Evolutionary conservation across 768 basidiomycete species (phyloP).

Genomic region (Naganishia vaughanmartiniae): DNA sequence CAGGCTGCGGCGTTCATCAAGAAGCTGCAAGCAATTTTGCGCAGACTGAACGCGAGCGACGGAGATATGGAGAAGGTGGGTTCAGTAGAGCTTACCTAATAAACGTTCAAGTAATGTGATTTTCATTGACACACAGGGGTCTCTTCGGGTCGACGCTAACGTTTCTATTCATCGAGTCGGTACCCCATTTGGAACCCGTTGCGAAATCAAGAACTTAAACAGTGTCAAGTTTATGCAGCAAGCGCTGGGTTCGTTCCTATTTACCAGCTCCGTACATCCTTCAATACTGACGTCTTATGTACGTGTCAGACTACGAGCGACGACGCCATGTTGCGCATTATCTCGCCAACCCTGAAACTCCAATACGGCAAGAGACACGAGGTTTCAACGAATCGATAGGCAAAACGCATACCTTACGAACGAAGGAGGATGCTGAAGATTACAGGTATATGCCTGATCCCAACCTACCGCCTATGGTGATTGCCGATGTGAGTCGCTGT

Average conservation of each 20-base stretch:
- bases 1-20: slow-evolving; percentile 85
- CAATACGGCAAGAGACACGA: slow-evolving; percentile 79
- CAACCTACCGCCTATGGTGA: slow-evolving; percentile 71
- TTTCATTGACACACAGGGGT: slow-evolving; percentile 63
- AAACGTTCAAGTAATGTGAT: slow-evolving; percentile 28
- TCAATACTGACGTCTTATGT: too few species aligned
- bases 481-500: slow-evolving; percentile 39
- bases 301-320: slow-evolving; percentile 68
- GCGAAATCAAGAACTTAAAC: slow-evolving; percentile 96
- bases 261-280: background rate
- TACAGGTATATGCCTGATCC: slow-evolving; percentile 97
- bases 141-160: slow-evolving; percentile 90
- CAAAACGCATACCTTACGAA: slow-evolving; percentile 75
- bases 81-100: background rate
- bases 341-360: slow-evolving; percentile 53
- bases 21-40: slow-evolving; percentile 72
- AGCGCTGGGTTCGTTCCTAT: slow-evolving; percentile 68
- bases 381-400: slow-evolving; percentile 80
- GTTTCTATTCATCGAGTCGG: slow-evolving; percentile 77
- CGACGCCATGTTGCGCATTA: slow-evolving; percentile 64
- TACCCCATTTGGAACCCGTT: slow-evolving; percentile 65
- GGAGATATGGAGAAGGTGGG: slow-evolving; percentile 93
- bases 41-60: slow-evolving; percentile 81
- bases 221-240: slow-evolving; percentile 77
- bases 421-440: slow-evolving; percentile 91